Conservation (phyloP, 495 filamentous ascomycete species). For the Staphylotrichum longicolle region DNA sequence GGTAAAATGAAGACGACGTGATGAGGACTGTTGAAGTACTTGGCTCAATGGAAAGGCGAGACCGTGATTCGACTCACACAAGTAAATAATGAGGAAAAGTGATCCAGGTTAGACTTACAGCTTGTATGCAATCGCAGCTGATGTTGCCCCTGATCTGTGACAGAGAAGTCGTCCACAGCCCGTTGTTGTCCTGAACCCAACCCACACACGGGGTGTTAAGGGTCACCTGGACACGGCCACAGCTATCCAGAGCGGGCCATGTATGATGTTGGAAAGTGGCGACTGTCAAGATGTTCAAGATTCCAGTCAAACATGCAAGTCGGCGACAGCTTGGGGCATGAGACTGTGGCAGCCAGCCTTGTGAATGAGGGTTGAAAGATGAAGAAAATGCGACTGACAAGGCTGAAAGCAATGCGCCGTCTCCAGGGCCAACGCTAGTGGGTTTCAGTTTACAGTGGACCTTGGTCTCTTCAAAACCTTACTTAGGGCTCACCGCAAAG, state of each 20-base stretch:
- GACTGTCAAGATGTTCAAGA: too few relatives aligned
- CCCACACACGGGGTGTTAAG: slow-evolving; percentile 3
- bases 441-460: slow-evolving; percentile 8
- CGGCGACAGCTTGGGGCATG: too few relatives aligned
- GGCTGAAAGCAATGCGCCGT: background rate
- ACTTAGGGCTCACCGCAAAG: background rate
- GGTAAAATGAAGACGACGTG: too few relatives aligned
- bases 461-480: background rate
- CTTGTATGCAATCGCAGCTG: too few relatives aligned
- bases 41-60: too few relatives aligned
- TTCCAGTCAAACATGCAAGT: too few relatives aligned
- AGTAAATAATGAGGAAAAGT: too few relatives aligned
- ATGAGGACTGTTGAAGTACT: too few relatives aligned
- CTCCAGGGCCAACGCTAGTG: slow-evolving; percentile 1
- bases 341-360: background rate
- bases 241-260: slow-evolving; percentile 6
- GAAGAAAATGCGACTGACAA: slow-evolving; percentile 10
- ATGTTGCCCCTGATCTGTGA: too few relatives aligned
- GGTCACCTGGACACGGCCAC: background rate
- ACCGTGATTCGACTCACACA: too few relatives aligned
- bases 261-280: background rate
- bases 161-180: too few relatives aligned
- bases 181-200: background rate
- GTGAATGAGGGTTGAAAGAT: background rate
- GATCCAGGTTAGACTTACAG: too few relatives aligned